Percentiles rank a stretch among this genome's conserved stretches.
Conservation (phyloP, 768 basidiomycete genomes). For the Cubamyces sp. region DNA sequence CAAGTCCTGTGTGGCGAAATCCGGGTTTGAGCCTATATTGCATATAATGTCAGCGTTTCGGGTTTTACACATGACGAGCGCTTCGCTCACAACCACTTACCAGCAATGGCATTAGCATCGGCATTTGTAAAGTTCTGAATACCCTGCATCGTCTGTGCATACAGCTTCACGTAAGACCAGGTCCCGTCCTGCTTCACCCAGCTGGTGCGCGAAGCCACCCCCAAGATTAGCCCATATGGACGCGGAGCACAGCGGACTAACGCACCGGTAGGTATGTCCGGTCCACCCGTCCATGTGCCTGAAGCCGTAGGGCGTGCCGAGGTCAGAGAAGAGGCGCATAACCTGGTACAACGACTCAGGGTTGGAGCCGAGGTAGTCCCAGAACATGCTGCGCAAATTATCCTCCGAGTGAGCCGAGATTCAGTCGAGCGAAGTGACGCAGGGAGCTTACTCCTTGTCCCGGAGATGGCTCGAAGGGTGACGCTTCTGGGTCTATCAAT, state of each 20-base stretch:
- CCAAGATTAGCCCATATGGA: background rate
- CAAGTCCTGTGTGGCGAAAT: conserved; percentile 60
- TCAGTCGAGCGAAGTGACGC: conserved; percentile 6
- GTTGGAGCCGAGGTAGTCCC: conserved; percentile 53
- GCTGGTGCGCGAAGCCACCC: conserved; percentile 7
- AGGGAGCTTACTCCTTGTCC: conserved; percentile 37
- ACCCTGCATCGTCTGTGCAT: conserved; percentile 35
- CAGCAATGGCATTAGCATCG: conserved; percentile 42
- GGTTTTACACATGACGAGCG: background rate
- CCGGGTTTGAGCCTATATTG: conserved; percentile 39
- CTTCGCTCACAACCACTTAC: conserved; percentile 24
- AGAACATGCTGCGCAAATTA: conserved; percentile 36
- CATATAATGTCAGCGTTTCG: background rate
- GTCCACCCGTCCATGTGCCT: conserved; percentile 54
- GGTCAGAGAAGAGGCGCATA: conserved; percentile 57
- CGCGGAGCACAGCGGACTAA: background rate
- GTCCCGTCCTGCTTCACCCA: conserved; percentile 51
- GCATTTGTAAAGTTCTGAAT: conserved; percentile 43
- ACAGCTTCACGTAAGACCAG: conserved; percentile 58
- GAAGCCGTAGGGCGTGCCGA: conserved; percentile 57
- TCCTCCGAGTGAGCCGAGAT: background rate
- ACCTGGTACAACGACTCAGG: conserved; percentile 51
- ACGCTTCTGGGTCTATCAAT: conserved; percentile 48
- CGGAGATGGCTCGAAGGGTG: conserved; percentile 56
- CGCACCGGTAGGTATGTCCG: conserved; percentile 50